Percentiles rank a stretch among this genome's conserved stretches.
These are phyloP conservation scores for Bryoerythrophyllum caledonicum DNA, from an alignment of 225 moss, liverwort and hornwort genomes.

Conservation along the genomic window DNA sequence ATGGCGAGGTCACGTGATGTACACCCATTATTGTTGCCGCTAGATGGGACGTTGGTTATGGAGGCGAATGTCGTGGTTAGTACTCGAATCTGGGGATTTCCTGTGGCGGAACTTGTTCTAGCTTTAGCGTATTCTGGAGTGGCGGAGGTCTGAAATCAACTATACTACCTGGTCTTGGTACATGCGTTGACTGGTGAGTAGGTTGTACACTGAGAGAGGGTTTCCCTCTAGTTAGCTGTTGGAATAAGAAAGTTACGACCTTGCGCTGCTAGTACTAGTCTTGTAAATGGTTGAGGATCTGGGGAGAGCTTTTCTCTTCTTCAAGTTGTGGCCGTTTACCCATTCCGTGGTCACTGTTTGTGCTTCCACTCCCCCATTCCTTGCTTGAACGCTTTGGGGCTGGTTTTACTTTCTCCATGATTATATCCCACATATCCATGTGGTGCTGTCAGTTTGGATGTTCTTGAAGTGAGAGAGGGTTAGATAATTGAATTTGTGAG, in stretches of 20 bases:
- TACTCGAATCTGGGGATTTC: background rate
- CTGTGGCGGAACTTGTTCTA: background rate
- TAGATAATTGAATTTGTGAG: background rate
- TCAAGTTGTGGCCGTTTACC: background rate
- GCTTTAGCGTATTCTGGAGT: background rate
- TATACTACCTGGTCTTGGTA: background rate
- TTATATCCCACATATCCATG: background rate
- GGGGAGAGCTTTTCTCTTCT: background rate
- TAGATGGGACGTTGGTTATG: slow-evolving; percentile 1
- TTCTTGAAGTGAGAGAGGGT: background rate
- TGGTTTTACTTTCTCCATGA: background rate
- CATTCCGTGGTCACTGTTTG: background rate
- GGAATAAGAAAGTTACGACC: background rate
- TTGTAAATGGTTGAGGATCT: background rate
- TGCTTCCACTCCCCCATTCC: background rate
- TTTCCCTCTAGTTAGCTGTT: background rate
- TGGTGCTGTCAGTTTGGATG: background rate
- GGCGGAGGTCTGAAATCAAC: background rate
- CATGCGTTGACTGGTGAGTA: background rate
- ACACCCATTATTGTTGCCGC: background rate
- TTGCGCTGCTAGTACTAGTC: background rate
- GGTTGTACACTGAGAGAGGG: background rate
- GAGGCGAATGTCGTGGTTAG: background rate
- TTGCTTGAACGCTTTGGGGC: background rate
- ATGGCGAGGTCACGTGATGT: background rate